Conservation (phyloP, 495 filamentous ascomycete species). For the Tuber indicum region DNA sequence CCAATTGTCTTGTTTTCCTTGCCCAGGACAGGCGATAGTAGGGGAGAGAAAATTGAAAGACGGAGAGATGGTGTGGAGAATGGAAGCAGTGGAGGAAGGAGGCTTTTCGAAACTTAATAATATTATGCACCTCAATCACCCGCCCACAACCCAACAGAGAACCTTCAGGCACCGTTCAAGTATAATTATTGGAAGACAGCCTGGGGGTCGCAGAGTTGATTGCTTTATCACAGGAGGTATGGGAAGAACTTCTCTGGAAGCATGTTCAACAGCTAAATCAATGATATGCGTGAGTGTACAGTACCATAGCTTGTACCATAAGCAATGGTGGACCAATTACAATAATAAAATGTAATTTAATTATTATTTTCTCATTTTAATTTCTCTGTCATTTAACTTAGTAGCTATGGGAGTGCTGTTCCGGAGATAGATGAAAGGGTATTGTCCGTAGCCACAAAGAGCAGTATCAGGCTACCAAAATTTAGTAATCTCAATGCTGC, state of each 20-base stretch:
- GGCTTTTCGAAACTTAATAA: background rate
- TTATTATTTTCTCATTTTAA: background rate
- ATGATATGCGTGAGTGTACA: background rate
- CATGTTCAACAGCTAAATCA: slow-evolving; percentile 1
- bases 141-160: background rate
- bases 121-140: background rate
- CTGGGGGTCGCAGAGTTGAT: background rate
- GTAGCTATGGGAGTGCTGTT: background rate
- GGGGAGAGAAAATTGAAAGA: background rate
- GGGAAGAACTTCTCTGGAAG: slow-evolving; percentile 8
- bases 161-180: slow-evolving; percentile 3
- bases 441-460: background rate
- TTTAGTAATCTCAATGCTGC: background rate
- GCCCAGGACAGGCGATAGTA: background rate
- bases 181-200: background rate
- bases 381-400: background rate
- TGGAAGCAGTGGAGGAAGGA: background rate
- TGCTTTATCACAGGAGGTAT: slow-evolving; percentile 8
- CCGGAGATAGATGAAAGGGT: background rate
- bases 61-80: background rate
- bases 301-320: background rate
- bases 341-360: background rate
- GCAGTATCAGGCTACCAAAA: background rate
- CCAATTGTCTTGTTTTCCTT: background rate
- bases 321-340: background rate